Conservation (phyloP, 176 grass and related monocot genomes). For the Aegilops longissima region DNA sequence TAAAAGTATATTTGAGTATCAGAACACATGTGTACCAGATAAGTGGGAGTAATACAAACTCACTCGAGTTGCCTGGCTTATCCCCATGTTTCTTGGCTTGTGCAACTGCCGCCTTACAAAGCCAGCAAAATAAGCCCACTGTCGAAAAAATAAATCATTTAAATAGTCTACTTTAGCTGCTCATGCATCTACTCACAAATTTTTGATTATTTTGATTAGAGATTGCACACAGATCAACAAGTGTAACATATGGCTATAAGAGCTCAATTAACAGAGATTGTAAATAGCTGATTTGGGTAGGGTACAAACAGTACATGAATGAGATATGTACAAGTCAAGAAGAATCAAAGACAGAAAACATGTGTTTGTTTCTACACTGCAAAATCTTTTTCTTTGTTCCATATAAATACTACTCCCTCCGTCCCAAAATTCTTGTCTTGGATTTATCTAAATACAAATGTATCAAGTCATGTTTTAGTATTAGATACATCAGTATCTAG, state of each 20-base stretch:
- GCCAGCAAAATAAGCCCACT: neutral
- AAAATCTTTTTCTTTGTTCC: conserved; percentile 9
- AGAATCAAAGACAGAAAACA: conserved; percentile 2
- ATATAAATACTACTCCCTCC: neutral
- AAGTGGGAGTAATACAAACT: neutral
- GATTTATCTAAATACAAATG: too few species aligned
- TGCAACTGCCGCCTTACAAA: neutral
- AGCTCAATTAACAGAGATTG: neutral
- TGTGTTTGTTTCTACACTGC: neutral
- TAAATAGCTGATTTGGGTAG: conserved; percentile 6
- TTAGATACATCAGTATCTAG: too few species aligned
- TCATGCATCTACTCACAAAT: neutral
- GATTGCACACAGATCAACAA: neutral
- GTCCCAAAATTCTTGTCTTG: too few species aligned
- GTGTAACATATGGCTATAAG: neutral
- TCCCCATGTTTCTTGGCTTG: conserved; percentile 3
- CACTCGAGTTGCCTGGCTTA: neutral
- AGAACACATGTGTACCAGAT: neutral
- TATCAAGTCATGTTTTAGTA: too few species aligned
- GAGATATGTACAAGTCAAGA: conserved; percentile 18
- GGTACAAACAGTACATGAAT: conserved; percentile 2
- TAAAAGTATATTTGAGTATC: neutral
- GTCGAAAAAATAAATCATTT: neutral
- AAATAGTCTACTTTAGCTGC: neutral
- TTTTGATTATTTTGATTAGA: neutral